Base-by-base conservation (phyloP, 1,284 basidiomycete species). In the Fistulina hepatica region DNA sequence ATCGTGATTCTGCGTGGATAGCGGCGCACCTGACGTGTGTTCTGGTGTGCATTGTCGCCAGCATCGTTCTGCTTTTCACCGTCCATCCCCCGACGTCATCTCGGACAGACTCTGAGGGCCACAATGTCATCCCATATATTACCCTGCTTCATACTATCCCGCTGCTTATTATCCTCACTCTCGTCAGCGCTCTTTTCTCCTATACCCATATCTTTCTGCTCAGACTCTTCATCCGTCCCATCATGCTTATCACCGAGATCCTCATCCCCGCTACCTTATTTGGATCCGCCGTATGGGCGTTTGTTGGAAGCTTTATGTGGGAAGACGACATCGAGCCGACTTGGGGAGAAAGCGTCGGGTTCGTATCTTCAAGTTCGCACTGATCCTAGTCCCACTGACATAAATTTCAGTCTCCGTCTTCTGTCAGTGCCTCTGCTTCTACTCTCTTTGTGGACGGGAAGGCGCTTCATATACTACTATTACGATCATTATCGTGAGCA, bases 291-390 rank as follows among this genome's bases (percentile, higher is more conserved):
- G 59, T 89, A 39, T 92, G 88, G 81, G 86, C 88, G 2, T 86
- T 94, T 49, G 71, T 81, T 6, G 91, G 86, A 21, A 90, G 86
- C 52, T 94, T 94, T 51, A 84, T 91, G 67, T 82, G 81, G 65
- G 77, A 82, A 44, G 73, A 66, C 10, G 69, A 75, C 40, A 62
- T 64, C 21, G 76, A 74, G 42, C 76, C 76, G 21, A 81, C 81
- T 8, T 82, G 78, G 69, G 85, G 84, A 44, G 82, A 83, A 58
- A 83, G 76, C 43, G 76, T 84, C 50, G 90, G 89, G 77, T 72
- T 58, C 59, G 78, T 64, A 12, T 24, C 34, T 34, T 3, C 26
- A 27, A 32, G 33, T 33, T 24, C 39, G 22, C 21, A 31, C 21
- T 23, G 28, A 9, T 9, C 19, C 15, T 36, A 26, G 16, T 32